Evolutionary conservation across 495 filamentous ascomycete genomes (phyloP), one percentile per base, ranked within the genome.

Genomic region (Penicillium samsonianum): DNA sequence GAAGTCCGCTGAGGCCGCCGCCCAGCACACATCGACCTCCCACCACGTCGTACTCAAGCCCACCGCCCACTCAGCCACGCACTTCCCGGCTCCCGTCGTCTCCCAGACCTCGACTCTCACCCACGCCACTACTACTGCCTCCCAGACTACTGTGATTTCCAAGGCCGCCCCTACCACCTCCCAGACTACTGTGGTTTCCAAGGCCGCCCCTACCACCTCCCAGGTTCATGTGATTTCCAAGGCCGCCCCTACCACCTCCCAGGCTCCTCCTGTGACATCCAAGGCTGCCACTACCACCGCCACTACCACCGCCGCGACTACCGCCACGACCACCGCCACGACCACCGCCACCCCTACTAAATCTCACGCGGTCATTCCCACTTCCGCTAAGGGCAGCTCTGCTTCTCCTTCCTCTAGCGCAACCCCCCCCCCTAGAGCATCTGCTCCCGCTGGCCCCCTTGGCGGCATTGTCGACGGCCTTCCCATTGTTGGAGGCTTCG

Each of bases 361-460:
- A 23, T 52, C 58, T 8, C 41, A 48, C 22, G 38, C 14, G 17
- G 12, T 46, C 20, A 23, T 44, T 5, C 42, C 44, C 5, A 9
- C 42, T 17, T 17, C 42, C 4, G 12, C 53, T 7, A 40, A 22
- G 53, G 23, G 20, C 30, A 20, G 20, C 10, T 56, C 53, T n/a
- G 33, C 44, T 25, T 19, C 56, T 23, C 20, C 52, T 44, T 45
- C 58, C 14, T 58, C 63, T 14, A 58, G 53, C 30, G 62, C 65
- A 7, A 38, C 57, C 26, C 53, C 56, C 11, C 30, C 56, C 33
- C 19, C 62, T 14, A 58, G 42, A 22, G 31, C 55, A 35, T 20
- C 47, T 12, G 28, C 59, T 5, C 12, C 9, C 5, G 17, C 55
- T 48, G 33, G 42, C 9, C 17, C 53, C 11, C 16, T 60, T 28